Conservation (phyloP, 179 eudicot genomes). For the Actinidia polygama region DNA sequence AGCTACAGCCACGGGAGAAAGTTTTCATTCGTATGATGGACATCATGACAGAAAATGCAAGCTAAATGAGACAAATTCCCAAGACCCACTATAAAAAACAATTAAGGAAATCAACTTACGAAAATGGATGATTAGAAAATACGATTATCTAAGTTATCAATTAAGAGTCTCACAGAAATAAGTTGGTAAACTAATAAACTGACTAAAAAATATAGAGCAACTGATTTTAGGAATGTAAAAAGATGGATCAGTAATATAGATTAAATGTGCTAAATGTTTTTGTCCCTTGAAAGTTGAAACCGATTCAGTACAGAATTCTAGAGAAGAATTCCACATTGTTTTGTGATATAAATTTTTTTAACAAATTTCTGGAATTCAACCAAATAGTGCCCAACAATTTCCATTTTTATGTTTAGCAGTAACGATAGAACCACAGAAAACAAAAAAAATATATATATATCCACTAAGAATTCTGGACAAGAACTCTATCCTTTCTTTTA, state of each 20-base stretch:
- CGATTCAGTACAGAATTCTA: neutral
- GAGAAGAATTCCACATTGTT: neutral
- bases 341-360: neutral
- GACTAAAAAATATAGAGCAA: neutral
- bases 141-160: neutral
- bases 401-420: neutral
- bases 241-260: neutral
- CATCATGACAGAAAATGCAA: neutral
- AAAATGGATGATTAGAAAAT: neutral
- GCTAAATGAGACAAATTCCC: neutral
- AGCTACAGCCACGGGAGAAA: conserved; percentile 4
- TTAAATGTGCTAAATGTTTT: neutral
- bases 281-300: conserved; percentile 4
- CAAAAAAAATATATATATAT: neutral
- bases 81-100: neutral
- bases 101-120: neutral
- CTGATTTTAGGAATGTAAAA: too few species aligned
- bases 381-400: neutral
- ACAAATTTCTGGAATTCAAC: neutral
- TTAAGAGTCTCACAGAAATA: neutral
- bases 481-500: neutral
- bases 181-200: neutral
- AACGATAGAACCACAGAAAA: neutral
- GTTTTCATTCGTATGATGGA: neutral
- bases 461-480: neutral